Evolutionary conservation across 768 basidiomycete species (phyloP).

Genomic region (Agaricus blazei): DNA sequence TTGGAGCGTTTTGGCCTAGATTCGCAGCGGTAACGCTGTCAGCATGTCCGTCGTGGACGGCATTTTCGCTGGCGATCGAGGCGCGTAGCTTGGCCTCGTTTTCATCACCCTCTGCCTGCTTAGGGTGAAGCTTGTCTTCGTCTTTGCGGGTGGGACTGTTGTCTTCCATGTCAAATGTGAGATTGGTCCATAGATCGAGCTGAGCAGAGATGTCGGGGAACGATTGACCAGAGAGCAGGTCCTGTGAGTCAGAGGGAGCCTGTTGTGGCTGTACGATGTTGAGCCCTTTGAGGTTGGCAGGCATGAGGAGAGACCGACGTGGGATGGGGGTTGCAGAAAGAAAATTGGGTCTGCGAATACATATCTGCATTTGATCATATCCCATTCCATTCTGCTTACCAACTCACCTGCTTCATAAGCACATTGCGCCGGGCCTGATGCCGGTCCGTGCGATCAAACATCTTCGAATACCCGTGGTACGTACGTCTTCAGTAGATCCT

Average conservation of each 20-base stretch:
- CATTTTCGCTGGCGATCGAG: slow-evolving; percentile 27
- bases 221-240: slow-evolving; percentile 56
- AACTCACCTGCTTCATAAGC: no score
- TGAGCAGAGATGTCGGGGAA: slow-evolving; percentile 75
- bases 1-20: slow-evolving; percentile 23
- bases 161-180: slow-evolving; percentile 76
- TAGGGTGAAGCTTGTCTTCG: slow-evolving; percentile 29
- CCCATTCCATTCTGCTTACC: no score
- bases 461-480: no score
- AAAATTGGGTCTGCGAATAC: slow-evolving; percentile 3
- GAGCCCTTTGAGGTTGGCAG: slow-evolving; percentile 70
- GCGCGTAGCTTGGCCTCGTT: slow-evolving; percentile 34
- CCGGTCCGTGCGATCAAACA: no score
- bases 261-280: slow-evolving; percentile 64
- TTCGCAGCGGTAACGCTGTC: slow-evolving; percentile 52
- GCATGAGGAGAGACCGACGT: slow-evolving; percentile 33
- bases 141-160: slow-evolving; percentile 32
- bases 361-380: background rate
- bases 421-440: no score
- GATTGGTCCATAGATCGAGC: slow-evolving; percentile 80
- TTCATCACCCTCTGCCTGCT: slow-evolving; percentile 40
- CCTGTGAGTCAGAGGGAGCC: slow-evolving; percentile 39
- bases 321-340: slow-evolving; percentile 7
- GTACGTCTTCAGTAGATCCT: no score
- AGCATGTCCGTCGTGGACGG: slow-evolving; percentile 50